Evolutionary conservation across 2,329 filamentous ascomycete genomes (phyloP).

Genomic region (Xylaria digitata): DNA sequence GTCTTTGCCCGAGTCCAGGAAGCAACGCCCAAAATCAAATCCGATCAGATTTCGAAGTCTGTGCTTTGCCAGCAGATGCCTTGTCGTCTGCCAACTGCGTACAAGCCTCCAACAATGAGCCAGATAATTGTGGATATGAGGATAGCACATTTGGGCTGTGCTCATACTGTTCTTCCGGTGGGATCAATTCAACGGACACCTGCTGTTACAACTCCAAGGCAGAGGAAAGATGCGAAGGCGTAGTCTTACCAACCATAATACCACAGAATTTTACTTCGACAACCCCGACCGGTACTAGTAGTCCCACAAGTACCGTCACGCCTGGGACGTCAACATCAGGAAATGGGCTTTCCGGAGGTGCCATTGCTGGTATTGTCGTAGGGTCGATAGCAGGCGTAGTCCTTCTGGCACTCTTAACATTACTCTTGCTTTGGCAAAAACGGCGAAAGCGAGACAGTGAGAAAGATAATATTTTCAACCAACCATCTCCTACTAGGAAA

Average conservation of each 20-base stretch:
- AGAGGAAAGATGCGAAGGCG: slow-evolving; percentile 76
- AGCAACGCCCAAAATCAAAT: slow-evolving; percentile 79
- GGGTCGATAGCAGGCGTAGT: slow-evolving; percentile 79
- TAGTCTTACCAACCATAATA: slow-evolving; percentile 81
- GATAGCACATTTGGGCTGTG: slow-evolving; percentile 81
- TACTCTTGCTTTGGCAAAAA: slow-evolving; percentile 70
- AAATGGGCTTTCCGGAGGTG: slow-evolving; percentile 76
- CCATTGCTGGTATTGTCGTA: slow-evolving; percentile 90
- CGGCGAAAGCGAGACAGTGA: slow-evolving; percentile 69
- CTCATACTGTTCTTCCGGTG: slow-evolving; percentile 84
- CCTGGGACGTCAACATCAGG: slow-evolving; percentile 45
- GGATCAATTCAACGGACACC: slow-evolving; percentile 91
- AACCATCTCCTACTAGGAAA: slow-evolving; percentile 78
- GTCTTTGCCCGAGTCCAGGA: slow-evolving; percentile 76
- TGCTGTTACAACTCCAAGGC: slow-evolving; percentile 89
- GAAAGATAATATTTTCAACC: slow-evolving; percentile 84
- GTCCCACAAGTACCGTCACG: slow-evolving; percentile 53
- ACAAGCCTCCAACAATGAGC: slow-evolving; percentile 81
- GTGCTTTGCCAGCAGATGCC: slow-evolving; percentile 82
- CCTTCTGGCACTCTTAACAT: slow-evolving; percentile 75
- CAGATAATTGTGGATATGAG: slow-evolving; percentile 85
- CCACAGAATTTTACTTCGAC: slow-evolving; percentile 70
- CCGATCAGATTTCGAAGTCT: slow-evolving; percentile 91
- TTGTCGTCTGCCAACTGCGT: slow-evolving; percentile 80
- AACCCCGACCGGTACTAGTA: slow-evolving; percentile 59